These are phyloP conservation scores for Irpex sp. DNA, from an alignment of 1,284 basidiomycete genomes.

Conservation along the genomic window DNA sequence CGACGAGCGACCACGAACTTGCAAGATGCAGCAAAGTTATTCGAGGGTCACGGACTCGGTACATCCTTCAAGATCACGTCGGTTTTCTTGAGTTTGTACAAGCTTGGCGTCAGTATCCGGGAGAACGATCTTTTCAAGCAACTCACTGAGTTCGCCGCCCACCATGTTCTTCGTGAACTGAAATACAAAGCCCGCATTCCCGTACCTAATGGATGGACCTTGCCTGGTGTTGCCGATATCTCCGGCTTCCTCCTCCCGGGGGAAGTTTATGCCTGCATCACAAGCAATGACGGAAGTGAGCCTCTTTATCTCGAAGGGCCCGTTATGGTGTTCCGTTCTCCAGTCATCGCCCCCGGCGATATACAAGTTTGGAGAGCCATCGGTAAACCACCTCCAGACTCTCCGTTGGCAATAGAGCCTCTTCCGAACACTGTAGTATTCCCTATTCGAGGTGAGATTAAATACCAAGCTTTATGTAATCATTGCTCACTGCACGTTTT, in stretches of 20 bases:
- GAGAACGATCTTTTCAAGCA: conserved; percentile 54
- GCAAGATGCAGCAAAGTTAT: conserved; percentile 38
- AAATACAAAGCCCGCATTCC: conserved; percentile 70
- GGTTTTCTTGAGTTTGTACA: conserved; percentile 29
- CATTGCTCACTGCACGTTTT: not conserved
- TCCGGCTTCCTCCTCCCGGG: conserved; percentile 51
- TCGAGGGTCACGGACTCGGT: conserved; percentile 38
- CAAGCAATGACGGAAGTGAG: conserved; percentile 25
- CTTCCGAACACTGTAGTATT: conserved; percentile 57
- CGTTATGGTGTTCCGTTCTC: conserved; percentile 58
- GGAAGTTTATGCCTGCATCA: conserved; percentile 52
- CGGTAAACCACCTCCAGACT: conserved; percentile 46
- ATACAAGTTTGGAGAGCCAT: conserved; percentile 58
- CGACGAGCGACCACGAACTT: conserved; percentile 36
- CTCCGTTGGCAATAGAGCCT: conserved; percentile 46
- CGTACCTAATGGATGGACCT: conserved; percentile 57
- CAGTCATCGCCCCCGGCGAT: conserved; percentile 67
- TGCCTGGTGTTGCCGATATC: conserved; percentile 73
- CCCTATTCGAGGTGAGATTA: conserved; percentile 41
- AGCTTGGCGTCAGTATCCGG: conserved; percentile 25
- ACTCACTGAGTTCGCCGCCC: conserved; percentile 30
- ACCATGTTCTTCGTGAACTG: conserved; percentile 38
- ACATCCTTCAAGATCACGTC: conserved; percentile 32
- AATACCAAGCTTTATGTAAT: not conserved
- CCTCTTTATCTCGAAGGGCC: conserved; percentile 50